These are phyloP conservation scores for Zizania palustris DNA, from an alignment of 202 grass and related monocot species.

Conservation along the genomic window DNA sequence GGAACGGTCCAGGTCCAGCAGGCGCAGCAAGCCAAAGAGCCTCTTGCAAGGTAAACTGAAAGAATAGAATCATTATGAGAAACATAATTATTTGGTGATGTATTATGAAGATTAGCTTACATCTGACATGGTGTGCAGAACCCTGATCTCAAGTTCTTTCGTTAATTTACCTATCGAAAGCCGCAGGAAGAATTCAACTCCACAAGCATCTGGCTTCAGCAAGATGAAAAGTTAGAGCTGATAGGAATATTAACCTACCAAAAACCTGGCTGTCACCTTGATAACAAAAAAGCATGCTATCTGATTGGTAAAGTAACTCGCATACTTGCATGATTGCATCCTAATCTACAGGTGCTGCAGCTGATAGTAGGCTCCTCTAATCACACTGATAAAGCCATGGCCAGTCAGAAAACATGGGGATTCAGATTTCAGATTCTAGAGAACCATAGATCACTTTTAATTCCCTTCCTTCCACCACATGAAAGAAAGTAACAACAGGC, in stretches of 20 bases:
- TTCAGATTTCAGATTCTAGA: conserved; percentile 37
- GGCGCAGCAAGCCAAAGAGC: conserved; percentile 18
- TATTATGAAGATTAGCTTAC: not conserved
- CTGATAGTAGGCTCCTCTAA: conserved; percentile 25
- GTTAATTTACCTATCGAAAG: not conserved
- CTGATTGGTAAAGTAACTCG: conserved; percentile 17
- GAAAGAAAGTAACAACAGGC: conserved; percentile 31
- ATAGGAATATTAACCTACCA: conserved; percentile 24
- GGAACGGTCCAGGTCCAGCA: conserved; percentile 22
- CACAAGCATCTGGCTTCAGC: conserved; percentile 27
- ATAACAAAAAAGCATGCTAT: conserved; percentile 8
- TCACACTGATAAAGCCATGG: not conserved
- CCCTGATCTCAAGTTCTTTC: not conserved
- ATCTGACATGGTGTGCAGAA: not conserved
- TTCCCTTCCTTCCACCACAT: conserved; percentile 19
- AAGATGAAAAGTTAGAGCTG: conserved; percentile 23
- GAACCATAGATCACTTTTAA: conserved; percentile 22
- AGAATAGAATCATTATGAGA: not conserved
- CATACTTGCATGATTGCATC: conserved; percentile 22
- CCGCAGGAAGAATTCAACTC: not conserved
- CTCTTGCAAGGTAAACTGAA: conserved; percentile 11
- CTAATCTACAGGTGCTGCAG: conserved; percentile 36
- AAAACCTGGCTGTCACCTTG: conserved; percentile 22
- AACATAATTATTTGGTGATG: conserved; percentile 3
- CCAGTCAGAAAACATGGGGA: conserved; percentile 2